Evolutionary conservation across 2,329 filamentous ascomycete species (phyloP).

Genomic region (Ceratocystis eucalypticola): DNA sequence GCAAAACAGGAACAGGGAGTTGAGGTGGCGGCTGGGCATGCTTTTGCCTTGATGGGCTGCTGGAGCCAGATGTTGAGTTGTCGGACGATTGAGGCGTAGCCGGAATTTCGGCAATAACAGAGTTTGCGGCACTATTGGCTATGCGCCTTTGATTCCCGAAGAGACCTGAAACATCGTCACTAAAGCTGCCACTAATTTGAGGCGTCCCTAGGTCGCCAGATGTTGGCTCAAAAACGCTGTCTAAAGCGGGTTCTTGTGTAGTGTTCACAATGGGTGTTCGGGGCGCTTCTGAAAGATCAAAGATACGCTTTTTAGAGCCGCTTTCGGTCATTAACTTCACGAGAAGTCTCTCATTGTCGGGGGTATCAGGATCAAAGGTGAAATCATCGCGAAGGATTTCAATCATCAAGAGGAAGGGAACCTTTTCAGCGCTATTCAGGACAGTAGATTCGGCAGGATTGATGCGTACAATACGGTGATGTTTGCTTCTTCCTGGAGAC

Average conservation of each 20-base stretch:
- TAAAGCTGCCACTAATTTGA: conserved; percentile 48
- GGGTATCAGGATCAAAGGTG: conserved; percentile 61
- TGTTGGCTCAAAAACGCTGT: conserved; percentile 74
- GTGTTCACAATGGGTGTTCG: conserved; percentile 30
- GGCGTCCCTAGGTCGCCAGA: conserved; percentile 67
- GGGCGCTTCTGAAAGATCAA: conserved; percentile 57
- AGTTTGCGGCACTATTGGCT: conserved; percentile 42
- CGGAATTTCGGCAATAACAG: conserved; percentile 43
- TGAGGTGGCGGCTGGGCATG: conserved; percentile 40
- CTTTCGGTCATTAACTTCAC: conserved; percentile 43
- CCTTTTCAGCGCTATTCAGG: conserved; percentile 73
- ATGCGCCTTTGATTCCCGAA: conserved; percentile 5
- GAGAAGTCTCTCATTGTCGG: conserved; percentile 56
- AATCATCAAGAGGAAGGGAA: conserved; percentile 74
- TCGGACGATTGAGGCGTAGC: conserved; percentile 54
- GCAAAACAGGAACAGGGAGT: conserved; percentile 25
- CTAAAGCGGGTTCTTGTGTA: conserved; percentile 35
- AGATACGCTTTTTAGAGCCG: conserved; percentile 45
- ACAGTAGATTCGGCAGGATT: conserved; percentile 77
- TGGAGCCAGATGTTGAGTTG: conserved; percentile 53
- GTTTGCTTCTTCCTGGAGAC: conserved; percentile 58
- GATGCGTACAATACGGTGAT: conserved; percentile 70
- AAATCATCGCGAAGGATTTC: conserved; percentile 73
- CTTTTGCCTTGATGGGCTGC: conserved; percentile 52
- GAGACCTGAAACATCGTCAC: conserved; percentile 29